Evolutionary conservation across 345 rosid species (phyloP).

Genomic region (Melastoma malabathricum): DNA sequence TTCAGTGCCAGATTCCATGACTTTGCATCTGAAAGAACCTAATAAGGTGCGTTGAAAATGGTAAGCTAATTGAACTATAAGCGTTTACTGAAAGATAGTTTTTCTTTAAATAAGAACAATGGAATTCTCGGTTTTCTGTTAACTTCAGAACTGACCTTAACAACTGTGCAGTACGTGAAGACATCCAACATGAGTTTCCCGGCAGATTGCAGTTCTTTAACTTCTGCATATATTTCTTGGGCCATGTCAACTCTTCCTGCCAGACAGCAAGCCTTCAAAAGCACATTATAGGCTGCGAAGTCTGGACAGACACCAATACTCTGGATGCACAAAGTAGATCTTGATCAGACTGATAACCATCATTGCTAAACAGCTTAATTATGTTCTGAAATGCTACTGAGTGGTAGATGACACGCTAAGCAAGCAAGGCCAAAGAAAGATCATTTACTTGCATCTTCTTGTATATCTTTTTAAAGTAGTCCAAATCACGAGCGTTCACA

Average conservation of each 20-base stretch:
- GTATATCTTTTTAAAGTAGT: constrained; percentile 49
- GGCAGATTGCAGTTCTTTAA: constrained; percentile 51
- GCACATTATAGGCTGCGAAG: constrained; percentile 75
- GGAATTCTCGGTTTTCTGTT: no score
- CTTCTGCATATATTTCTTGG: constrained; percentile 64
- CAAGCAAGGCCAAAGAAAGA: neutral
- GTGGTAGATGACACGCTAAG: constrained; percentile 4
- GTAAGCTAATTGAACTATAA: no score
- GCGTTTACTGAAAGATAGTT: no score
- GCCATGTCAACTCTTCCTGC: constrained; percentile 80
- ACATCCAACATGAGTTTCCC: constrained; percentile 63
- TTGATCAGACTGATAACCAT: neutral
- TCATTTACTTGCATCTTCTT: constrained; percentile 55
- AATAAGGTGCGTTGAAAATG: constrained; percentile 4
- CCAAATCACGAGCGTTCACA: constrained; percentile 75
- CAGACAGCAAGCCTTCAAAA: constrained; percentile 78
- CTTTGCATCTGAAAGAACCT: constrained; percentile 86
- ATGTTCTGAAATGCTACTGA: neutral
- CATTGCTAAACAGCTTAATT: neutral
- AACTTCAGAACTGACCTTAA: constrained; percentile 41
- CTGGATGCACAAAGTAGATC: constrained; percentile 24
- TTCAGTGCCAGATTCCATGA: constrained; percentile 78
- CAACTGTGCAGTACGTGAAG: constrained; percentile 80
- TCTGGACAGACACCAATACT: constrained; percentile 51
- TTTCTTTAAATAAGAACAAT: no score